Evolutionary conservation across 805 yeast species (phyloP), one percentile per base, ranked within the genome.

Genomic region (Groenewaldozyma salmanticensis): DNA sequence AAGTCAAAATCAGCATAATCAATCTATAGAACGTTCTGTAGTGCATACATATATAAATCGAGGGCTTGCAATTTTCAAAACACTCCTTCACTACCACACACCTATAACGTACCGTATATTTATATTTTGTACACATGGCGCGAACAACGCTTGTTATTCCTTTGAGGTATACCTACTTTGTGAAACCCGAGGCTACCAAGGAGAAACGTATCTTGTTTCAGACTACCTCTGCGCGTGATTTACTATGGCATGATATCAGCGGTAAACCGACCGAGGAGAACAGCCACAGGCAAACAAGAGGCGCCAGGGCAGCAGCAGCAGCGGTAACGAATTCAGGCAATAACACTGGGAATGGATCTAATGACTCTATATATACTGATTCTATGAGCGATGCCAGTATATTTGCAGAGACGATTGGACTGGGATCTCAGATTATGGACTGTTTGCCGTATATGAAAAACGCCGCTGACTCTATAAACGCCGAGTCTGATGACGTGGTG

Each of bases 401-500:
- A n/a, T 24, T 24, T 24, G 29, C 29, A 9, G 29, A 11, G 40
- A 27, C 27, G 43, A 36, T 1, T 20, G 32, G 17, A 22, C 11
- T 9, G 6, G 21, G 29, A 11, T 4, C 38, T 4, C 20, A 37
- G 33, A 37, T 47, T 4, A 33, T 36, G 13, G 52, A 50, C 36
- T 44, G 48, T 39, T 35, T 50, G 7, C 50, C 47, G 17, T 15
- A 34, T 4, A 24, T 50, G 31, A 34, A 51, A 27, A 22, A 42
- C 16, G 43, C 22, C 6, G 46, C 46, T 16, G 20, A 33, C 4
- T 41, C 40, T n/a, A 18, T 33, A 16, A 20, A 34, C 4, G 32
- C 33, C 21, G 40, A 39, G 42, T 33, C 35, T 33, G 11, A 33
- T 2, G 45, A 46, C 7, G 49, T 50, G 2, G 19, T 21, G 9